Base-by-base conservation (phyloP, 2,329 filamentous ascomycete genomes). In the Myriangium duriaei region DNA sequence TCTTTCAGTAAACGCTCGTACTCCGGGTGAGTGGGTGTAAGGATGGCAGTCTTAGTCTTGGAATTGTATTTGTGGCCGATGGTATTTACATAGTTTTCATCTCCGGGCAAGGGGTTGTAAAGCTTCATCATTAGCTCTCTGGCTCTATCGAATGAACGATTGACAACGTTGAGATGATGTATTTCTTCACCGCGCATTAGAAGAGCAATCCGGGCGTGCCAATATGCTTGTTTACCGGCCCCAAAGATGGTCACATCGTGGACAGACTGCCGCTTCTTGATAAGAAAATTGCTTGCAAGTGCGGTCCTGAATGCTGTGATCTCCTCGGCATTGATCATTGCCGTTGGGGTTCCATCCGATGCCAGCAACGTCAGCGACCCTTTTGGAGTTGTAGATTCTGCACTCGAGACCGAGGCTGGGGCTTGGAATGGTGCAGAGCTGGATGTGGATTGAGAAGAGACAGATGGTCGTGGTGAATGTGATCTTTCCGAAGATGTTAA, bases 171-270 rank as follows among this genome's bases (percentile, higher is more conserved):
- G 33, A 95, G 72, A 42, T 80, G 74, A 49, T 79, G 77, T 49
- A 94, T 79, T 13, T 84, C 82, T 32, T 63, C 52, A 0, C 68
- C 67, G 1, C 72, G 79, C 34, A 91, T 68, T 45, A 88, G 69
- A 9, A 96, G 69, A 0, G 87, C 79, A 4, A 96, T 71, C 1
- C 86, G 79, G 30, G 93, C 75, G 56, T 95, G 88, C 87, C 87
- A 96, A 63, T 88, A 93, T 10, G 88, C 88, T 63, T 95, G 87
- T 49, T 80, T 76, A 32, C 88, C 88, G 21, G 81, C 79, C 15
- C 88, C 88, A 56, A 95, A 96, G 37, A 93, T 79, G 11, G 80
- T 78, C 9, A 95, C 54, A 11, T 78, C 83, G 53, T 79, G 77
- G 30, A 93, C 79, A 17, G 71, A 71, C 39, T 71, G 65, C 40